Evolutionary conservation across 2,329 filamentous ascomycete species (phyloP), one percentile per base, ranked within the genome.

Genomic region (Trichoderma polysporum): DNA sequence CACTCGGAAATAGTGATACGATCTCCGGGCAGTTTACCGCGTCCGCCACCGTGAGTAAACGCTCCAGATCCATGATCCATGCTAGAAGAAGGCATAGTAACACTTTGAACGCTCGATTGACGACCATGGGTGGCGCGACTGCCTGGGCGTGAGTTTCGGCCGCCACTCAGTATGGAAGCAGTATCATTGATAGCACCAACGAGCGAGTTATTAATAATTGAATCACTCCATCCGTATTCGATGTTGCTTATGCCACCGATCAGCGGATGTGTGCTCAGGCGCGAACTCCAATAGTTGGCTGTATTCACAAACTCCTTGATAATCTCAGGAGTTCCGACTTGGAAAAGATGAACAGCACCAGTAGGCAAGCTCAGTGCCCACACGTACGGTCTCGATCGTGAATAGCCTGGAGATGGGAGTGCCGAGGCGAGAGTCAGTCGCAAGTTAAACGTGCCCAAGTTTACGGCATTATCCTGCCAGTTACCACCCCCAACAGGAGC

Each of bases 401-500:
- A 97, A 79, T 98, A 98, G 12, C 95, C 95, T 0, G 95, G 94
- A 0, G 93, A 86, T 9, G 95, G 95, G 15, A 99, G 86, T 0
- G 91, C 89, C 66, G 93, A 97, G 12, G 95, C 95, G 70, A 98
- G 91, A 0, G 94, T 96, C 77, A 98, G 94, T 22, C 94, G 88
- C 8, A 99, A 87, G 50, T 91, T 89, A 77, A 97, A 98, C 22
- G 90, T 91, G 73, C 92, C 94, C 10, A 97, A 84, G 70, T 90
- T 92, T 70, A 97, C 93, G 5, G 95, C 95, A 75, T 97, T 98
- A 72, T 97, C 94, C 77, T 94, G 94, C 95, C 95, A 99, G 77
- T 99, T 98, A 27, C 95, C 95, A 68, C 95, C 95, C 71, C 95
- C 95, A 2, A 98, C 95, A 7, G 91, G 88, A 10, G 85, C 85